Conservation (phyloP, 2,329 filamentous ascomycete species). For the Cytospora chrysosperma region DNA sequence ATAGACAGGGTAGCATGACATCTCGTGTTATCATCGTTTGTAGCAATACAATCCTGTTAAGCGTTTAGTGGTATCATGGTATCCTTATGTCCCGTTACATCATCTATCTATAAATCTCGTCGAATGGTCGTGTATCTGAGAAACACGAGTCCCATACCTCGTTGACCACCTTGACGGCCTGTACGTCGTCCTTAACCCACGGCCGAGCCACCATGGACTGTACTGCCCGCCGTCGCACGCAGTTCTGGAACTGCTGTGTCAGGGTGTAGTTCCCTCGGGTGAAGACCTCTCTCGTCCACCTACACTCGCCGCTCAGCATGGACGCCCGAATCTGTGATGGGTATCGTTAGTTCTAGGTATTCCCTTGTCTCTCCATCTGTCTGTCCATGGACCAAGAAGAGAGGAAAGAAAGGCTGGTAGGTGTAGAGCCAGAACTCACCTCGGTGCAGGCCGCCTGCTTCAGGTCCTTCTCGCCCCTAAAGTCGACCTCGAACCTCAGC, state of each 20-base stretch:
- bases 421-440: conserved; percentile 47
- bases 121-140: conserved; percentile 88
- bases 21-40: conserved; percentile 7
- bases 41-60: conserved; percentile 19
- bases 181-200: conserved; percentile 77
- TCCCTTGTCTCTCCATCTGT: not conserved
- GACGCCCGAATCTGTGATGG: conserved; percentile 76
- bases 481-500: conserved; percentile 86
- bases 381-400: not conserved
- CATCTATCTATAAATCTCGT: conserved; percentile 92
- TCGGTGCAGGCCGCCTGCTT: conserved; percentile 93
- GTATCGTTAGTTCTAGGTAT: conserved; percentile 20
- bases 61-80: conserved; percentile 24
- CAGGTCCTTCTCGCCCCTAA: conserved; percentile 67
- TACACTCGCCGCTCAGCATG: conserved; percentile 89
- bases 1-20: not conserved
- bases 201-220: conserved; percentile 77
- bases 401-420: conserved; percentile 6
- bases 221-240: conserved; percentile 78
- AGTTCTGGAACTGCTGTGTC: conserved; percentile 91
- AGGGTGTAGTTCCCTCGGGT: conserved; percentile 82
- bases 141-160: conserved; percentile 99
- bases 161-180: conserved; percentile 86
- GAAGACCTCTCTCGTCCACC: conserved; percentile 84
- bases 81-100: conserved; percentile 24